Evolutionary conservation across 371 early-diverging fungal genomes (phyloP).

Genomic region (Mucor circinelloides): DNA sequence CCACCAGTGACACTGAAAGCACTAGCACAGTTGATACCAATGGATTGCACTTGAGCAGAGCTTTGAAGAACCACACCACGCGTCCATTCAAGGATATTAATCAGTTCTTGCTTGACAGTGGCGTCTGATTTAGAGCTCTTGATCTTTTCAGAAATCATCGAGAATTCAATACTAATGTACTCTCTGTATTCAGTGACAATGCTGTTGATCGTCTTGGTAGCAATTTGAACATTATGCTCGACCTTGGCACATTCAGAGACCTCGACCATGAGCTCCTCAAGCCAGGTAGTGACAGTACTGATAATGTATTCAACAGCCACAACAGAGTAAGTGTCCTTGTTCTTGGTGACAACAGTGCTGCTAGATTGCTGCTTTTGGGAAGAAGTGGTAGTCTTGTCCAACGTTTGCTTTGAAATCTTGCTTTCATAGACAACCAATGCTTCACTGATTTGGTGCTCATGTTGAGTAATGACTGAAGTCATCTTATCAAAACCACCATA

Average conservation of each 20-base stretch:
- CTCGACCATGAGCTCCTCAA: conserved; percentile 25
- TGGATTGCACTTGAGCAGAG: conserved; percentile 24
- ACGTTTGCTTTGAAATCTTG: conserved; percentile 13
- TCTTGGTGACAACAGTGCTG: neutral
- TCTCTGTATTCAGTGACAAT: conserved; percentile 17
- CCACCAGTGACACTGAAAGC: conserved; percentile 27
- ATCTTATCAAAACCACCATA: conserved; percentile 33
- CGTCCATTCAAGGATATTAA: conserved; percentile 32
- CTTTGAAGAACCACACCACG: conserved; percentile 32
- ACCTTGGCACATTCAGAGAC: conserved; percentile 19
- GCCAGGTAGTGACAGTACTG: conserved; percentile 9
- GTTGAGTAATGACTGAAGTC: conserved; percentile 26
- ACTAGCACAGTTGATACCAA: conserved; percentile 28
- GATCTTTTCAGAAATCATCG: conserved; percentile 21
- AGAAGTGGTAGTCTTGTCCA: neutral
- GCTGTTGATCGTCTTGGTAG: conserved; percentile 14
- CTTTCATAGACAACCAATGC: conserved; percentile 20
- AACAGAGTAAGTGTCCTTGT: conserved; percentile 10
- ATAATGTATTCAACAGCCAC: conserved; percentile 18
- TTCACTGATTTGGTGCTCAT: conserved; percentile 30
- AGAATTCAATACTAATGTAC: conserved; percentile 16
- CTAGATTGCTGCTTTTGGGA: neutral
- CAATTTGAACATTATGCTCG: conserved; percentile 16
- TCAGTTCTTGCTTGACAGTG: conserved; percentile 14
- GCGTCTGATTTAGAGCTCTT: conserved; percentile 10